Conservation (phyloP, 139 green algal species). For the Chlamydomonas eustigma region DNA sequence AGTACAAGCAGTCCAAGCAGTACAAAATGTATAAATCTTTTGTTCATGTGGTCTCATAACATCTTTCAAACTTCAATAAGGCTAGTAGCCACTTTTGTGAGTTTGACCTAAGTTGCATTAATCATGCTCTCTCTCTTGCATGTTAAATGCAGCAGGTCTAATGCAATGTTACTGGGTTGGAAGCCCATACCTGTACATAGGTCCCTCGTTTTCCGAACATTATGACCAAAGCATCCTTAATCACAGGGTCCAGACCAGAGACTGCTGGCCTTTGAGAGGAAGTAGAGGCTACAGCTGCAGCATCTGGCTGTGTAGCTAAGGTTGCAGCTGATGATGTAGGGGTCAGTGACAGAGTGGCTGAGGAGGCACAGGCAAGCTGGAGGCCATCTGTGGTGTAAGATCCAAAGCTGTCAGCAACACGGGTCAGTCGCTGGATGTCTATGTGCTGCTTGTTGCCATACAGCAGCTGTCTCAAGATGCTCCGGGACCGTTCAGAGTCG, state of each 20-base stretch:
- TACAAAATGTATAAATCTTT: too few species aligned
- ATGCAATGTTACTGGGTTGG: too few species aligned
- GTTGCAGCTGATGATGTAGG: too few species aligned
- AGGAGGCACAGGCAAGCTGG: too few species aligned
- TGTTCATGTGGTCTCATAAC: too few species aligned
- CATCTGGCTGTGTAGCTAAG: neutral
- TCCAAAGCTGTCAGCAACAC: slow-evolving; percentile 40
- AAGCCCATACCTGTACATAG: neutral
- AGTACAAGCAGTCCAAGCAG: too few species aligned
- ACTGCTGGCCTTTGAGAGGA: too few species aligned
- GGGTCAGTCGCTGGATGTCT: slow-evolving; percentile 48
- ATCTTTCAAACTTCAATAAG: too few species aligned
- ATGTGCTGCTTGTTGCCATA: slow-evolving; percentile 36
- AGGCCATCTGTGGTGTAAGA: slow-evolving; percentile 48
- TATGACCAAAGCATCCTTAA: slow-evolving; percentile 52
- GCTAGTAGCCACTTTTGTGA: too few species aligned
- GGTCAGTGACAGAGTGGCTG: neutral
- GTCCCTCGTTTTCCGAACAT: slow-evolving; percentile 38
- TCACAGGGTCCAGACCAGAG: slow-evolving; percentile 33
- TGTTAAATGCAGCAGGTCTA: too few species aligned
- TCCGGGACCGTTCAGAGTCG: neutral
- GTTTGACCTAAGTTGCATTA: too few species aligned
- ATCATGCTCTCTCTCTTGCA: too few species aligned
- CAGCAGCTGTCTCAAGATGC: neutral
- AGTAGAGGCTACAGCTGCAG: neutral